These are phyloP conservation scores for Citrus maxima DNA, from an alignment of 345 rosid genomes.

Conservation along the genomic window DNA sequence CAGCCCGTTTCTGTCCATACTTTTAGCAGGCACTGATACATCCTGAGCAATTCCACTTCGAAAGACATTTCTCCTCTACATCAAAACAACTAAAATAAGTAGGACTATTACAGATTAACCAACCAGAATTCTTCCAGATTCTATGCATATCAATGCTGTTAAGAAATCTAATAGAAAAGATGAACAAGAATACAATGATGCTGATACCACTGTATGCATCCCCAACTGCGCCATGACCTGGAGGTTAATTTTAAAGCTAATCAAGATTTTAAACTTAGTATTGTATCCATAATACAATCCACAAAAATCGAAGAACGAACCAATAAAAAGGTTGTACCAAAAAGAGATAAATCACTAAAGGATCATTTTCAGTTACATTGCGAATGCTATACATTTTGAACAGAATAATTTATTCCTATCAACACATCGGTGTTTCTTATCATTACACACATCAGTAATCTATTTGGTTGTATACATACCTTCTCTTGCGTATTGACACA, in stretches of 20 bases:
- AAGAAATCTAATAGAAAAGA: not conserved
- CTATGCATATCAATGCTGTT: not conserved
- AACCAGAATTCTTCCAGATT: not conserved
- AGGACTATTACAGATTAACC: not conserved
- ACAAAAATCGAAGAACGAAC: too few species aligned
- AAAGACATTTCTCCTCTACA: constrained; percentile 12
- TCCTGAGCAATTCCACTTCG: constrained; percentile 27
- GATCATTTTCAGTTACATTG: not conserved
- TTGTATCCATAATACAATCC: not conserved
- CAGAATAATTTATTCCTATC: not conserved
- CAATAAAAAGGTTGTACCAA: not conserved
- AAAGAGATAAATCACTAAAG: not conserved
- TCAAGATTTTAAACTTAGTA: not conserved
- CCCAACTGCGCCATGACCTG: too few species aligned
- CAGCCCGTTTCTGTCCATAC: constrained; percentile 7
- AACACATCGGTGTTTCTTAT: not conserved
- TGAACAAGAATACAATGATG: not conserved
- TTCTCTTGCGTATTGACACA: not conserved
- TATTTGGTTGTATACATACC: not conserved
- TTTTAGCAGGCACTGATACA: constrained; percentile 12
- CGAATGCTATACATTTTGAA: not conserved
- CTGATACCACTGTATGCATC: not conserved
- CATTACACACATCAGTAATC: not conserved
- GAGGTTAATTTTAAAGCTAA: not conserved
- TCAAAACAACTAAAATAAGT: not conserved